phyloP scores from a whole-genome alignment of 139 green algal species.

The Ulvella scutata region DNA sequence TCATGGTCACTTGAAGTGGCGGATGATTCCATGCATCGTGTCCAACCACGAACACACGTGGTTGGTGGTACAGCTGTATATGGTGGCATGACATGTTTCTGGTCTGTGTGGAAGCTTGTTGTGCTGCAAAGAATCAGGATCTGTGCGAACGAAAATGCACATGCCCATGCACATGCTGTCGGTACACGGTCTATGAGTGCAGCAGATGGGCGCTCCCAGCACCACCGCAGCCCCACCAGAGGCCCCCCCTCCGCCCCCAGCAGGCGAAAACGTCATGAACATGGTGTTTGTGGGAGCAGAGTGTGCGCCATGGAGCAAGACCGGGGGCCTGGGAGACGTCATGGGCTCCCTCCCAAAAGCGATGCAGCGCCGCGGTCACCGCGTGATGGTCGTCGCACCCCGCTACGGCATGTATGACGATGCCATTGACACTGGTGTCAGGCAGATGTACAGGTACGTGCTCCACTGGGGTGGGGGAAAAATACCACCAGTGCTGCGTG shows the following conservation, averaged over 20 bases:
- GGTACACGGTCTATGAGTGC: background rate
- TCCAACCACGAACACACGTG: too few relatives aligned
- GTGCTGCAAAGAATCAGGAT: too few relatives aligned
- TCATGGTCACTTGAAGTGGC: too few relatives aligned
- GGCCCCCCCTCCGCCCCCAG: background rate
- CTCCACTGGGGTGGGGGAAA: background rate
- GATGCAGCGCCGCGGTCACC: conserved; percentile 59
- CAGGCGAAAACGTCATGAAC: conserved; percentile 68
- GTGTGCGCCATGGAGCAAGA: conserved; percentile 94
- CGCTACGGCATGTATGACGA: conserved; percentile 62
- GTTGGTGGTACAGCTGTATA: too few relatives aligned
- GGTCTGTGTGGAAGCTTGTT: too few relatives aligned
- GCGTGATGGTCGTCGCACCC: conserved; percentile 75
- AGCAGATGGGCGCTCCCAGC: background rate
- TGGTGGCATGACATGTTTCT: too few relatives aligned
- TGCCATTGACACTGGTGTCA: conserved; percentile 51
- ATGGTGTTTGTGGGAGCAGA: conserved; percentile 94
- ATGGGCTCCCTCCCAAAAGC: conserved; percentile 85
- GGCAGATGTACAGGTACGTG: conserved; percentile 9
- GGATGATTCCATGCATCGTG: too few relatives aligned
- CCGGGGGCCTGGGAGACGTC: conserved; percentile 91
- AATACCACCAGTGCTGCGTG: background rate
- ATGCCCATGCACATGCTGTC: background rate
- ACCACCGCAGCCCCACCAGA: background rate
- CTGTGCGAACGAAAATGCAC: background rate